Conservation (phyloP, 2,329 filamentous ascomycete species). For the Talaromyces piceae region DNA sequence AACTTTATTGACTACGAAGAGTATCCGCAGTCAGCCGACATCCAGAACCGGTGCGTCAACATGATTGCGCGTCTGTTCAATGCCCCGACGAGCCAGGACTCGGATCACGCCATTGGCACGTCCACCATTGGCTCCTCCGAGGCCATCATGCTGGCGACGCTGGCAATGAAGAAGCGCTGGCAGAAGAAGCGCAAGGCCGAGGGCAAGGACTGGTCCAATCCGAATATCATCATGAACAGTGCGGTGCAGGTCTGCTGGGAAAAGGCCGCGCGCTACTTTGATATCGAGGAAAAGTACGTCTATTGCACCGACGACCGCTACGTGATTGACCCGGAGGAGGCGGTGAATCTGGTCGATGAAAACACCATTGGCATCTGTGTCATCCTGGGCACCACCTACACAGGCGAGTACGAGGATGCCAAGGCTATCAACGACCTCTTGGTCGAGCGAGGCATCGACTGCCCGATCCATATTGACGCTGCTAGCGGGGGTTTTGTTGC, state of each 20-base stretch:
- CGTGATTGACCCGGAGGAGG: slow-evolving; percentile 57
- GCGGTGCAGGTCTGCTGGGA: slow-evolving; percentile 98
- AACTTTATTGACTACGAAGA: slow-evolving; percentile 93
- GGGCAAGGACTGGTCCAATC: slow-evolving; percentile 70
- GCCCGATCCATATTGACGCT: slow-evolving; percentile 88
- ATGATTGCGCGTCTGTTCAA: slow-evolving; percentile 90
- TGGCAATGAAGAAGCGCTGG: slow-evolving; percentile 96
- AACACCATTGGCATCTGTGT: slow-evolving; percentile 84
- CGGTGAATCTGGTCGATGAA: slow-evolving; percentile 56
- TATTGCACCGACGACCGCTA: slow-evolving; percentile 56
- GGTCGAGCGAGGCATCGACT: slow-evolving; percentile 64
- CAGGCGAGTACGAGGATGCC: slow-evolving; percentile 90
- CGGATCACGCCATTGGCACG: slow-evolving; percentile 68
- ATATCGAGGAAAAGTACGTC: slow-evolving; percentile 80
- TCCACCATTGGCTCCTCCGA: slow-evolving; percentile 86
- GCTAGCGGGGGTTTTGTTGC: slow-evolving; percentile 89
- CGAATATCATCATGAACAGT: slow-evolving; percentile 93
- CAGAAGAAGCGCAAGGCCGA: slow-evolving; percentile 75
- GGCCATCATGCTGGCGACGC: slow-evolving; percentile 43
- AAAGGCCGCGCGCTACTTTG: slow-evolving; percentile 82
- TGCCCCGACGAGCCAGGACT: slow-evolving; percentile 52
- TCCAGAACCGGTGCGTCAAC: slow-evolving; percentile 85
- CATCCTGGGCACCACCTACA: slow-evolving; percentile 90
- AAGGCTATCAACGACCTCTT: slow-evolving; percentile 87
- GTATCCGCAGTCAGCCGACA: slow-evolving; percentile 72